phyloP scores from a whole-genome alignment of 306 rosid genomes.

The Gynostemma pentaphyllum region DNA sequence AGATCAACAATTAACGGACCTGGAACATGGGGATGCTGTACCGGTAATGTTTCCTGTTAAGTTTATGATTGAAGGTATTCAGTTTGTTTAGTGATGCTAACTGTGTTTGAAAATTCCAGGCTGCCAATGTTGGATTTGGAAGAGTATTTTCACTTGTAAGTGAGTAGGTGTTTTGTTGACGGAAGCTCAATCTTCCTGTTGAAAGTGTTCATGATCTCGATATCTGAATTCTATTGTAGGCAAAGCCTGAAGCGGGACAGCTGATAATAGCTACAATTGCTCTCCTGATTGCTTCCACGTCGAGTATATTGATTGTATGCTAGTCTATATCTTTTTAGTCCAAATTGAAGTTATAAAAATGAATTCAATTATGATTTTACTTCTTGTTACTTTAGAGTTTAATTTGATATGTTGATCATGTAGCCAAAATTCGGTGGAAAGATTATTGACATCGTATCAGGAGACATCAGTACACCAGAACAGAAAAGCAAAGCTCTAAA shows the following conservation, averaged over 20 bases:
- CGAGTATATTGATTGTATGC: conserved; percentile 56
- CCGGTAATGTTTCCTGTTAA: conserved; percentile 31
- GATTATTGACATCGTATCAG: conserved; percentile 64
- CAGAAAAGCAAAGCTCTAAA: conserved; percentile 38
- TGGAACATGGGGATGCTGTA: conserved; percentile 51
- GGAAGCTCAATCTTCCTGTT: conserved; percentile 4
- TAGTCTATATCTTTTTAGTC: not conserved
- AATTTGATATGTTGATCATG: conserved; percentile 16
- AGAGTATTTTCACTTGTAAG: conserved; percentile 50
- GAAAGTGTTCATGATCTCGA: not conserved
- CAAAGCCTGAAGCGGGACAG: conserved; percentile 56
- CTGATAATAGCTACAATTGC: conserved; percentile 48
- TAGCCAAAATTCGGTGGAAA: conserved; percentile 69
- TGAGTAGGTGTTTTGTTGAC: conserved; percentile 11
- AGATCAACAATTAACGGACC: conserved; percentile 32
- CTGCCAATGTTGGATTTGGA: conserved; percentile 31
- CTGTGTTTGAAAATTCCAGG: conserved; percentile 26
- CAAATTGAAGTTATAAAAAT: not conserved
- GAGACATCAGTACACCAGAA: conserved; percentile 37
- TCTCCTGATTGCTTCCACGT: conserved; percentile 56
- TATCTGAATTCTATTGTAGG: conserved; percentile 23
- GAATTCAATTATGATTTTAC: not conserved
- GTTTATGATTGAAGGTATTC: not conserved
- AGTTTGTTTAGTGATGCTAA: conserved; percentile 7
- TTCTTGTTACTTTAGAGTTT: not conserved